Evolutionary conservation across 371 early-diverging fungal genomes (phyloP).

Genomic region (Mucor lusitanicus): DNA sequence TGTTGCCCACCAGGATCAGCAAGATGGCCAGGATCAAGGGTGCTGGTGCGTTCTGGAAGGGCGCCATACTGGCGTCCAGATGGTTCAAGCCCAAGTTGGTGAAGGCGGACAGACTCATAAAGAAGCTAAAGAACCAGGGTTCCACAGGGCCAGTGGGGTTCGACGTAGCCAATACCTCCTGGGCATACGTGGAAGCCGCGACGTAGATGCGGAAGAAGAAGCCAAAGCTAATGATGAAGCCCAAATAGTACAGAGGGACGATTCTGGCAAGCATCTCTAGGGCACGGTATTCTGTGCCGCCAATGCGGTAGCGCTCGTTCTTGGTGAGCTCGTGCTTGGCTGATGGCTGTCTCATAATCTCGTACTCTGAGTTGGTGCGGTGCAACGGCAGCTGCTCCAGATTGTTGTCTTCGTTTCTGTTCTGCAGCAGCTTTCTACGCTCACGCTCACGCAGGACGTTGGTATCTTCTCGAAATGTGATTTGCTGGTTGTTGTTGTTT

Average conservation of each 20-base stretch:
- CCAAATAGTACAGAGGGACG: constrained; percentile 35
- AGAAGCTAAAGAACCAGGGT: constrained; percentile 51
- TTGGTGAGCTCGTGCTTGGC: constrained; percentile 31
- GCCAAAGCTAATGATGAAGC: constrained; percentile 24
- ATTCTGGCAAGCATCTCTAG: constrained; percentile 33
- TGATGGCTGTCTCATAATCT: constrained; percentile 27
- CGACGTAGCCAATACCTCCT: constrained; percentile 30
- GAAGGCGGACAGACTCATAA: constrained; percentile 36
- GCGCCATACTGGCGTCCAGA: constrained; percentile 44
- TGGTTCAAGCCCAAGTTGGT: constrained; percentile 46
- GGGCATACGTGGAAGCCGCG: constrained; percentile 31
- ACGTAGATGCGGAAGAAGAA: constrained; percentile 42
- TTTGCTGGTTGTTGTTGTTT: constrained; percentile 21
- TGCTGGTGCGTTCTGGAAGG: constrained; percentile 45
- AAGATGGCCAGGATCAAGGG: constrained; percentile 38
- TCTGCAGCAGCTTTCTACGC: constrained; percentile 16
- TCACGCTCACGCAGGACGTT: constrained; percentile 25
- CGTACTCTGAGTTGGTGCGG: constrained; percentile 22
- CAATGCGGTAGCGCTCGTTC: constrained; percentile 36
- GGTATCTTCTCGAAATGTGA: constrained; percentile 30
- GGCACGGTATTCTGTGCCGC: constrained; percentile 45
- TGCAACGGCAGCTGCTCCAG: constrained; percentile 2
- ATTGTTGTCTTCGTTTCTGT: constrained; percentile 2
- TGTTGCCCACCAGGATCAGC: constrained; percentile 46
- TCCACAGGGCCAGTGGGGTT: constrained; percentile 35